A percentile compares a stretch with the other conserved stretches of the same genome.
Evolutionary conservation across 495 filamentous ascomycete species (phyloP).

Genomic region (Xylaria scruposa): DNA sequence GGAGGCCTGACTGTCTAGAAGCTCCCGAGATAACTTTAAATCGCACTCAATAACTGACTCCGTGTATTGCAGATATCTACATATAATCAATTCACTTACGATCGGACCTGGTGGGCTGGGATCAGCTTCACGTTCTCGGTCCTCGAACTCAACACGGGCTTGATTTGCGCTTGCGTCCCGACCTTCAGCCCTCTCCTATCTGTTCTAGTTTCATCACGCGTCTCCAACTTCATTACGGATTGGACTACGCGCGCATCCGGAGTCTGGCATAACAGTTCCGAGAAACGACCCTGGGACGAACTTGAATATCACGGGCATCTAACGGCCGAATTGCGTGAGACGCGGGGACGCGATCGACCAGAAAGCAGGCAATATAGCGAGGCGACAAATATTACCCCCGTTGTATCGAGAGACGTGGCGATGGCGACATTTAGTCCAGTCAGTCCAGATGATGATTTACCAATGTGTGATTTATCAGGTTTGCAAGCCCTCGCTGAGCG

Average conservation of each 20-base stretch:
- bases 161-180: constrained; percentile 48
- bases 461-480: constrained; percentile 20
- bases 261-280: constrained; percentile 25
- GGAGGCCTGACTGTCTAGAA: background rate
- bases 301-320: constrained; percentile 17
- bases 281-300: constrained; percentile 28
- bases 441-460: constrained; percentile 1
- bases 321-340: background rate
- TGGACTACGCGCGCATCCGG: constrained; percentile 34
- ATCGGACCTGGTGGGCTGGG: constrained; percentile 44
- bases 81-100: constrained; percentile 41
- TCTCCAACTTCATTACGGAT: constrained; percentile 20
- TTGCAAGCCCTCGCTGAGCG: constrained; percentile 20
- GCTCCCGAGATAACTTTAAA: background rate
- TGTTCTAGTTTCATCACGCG: constrained; percentile 25
- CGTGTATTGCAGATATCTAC: constrained; percentile 31
- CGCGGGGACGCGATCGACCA: background rate
- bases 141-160: constrained; percentile 53
- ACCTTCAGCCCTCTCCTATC: constrained; percentile 44
- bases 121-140: constrained; percentile 47
- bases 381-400: constrained; percentile 7
- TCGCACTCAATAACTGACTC: background rate
- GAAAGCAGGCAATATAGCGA: background rate
- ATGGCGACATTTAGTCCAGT: constrained; percentile 23
- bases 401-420: constrained; percentile 10